Evolutionary conservation across 257 asterid genomes (phyloP).

Genomic region (Galeopsis tetrahit): DNA sequence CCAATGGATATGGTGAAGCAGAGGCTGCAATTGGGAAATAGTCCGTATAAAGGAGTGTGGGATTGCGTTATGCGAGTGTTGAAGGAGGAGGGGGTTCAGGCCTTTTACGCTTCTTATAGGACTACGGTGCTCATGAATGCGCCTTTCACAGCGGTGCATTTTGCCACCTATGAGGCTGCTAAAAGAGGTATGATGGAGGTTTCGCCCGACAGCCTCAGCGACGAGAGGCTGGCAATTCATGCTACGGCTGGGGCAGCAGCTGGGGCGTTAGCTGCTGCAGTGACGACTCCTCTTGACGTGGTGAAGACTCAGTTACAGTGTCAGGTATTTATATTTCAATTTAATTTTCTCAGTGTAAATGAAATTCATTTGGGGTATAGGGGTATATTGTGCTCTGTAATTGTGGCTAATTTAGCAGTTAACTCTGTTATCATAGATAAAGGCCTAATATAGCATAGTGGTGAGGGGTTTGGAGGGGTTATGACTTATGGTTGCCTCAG

Average conservation of each 20-base stretch:
- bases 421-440: neutral
- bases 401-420: no score
- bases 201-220: constrained; percentile 66
- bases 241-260: constrained; percentile 99
- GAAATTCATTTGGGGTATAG: neutral
- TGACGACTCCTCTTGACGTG: constrained; percentile 95
- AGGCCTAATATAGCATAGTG: neutral
- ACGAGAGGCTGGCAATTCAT: constrained; percentile 78
- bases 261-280: constrained; percentile 83
- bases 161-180: constrained; percentile 85
- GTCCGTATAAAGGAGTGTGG: constrained; percentile 80
- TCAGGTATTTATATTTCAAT: constrained; percentile 60
- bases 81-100: constrained; percentile 81
- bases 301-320: constrained; percentile 97
- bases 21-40: constrained; percentile 82
- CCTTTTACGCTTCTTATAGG: constrained; percentile 82
- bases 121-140: constrained; percentile 99
- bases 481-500: neutral
- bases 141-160: constrained; percentile 94
- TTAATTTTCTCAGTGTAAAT: neutral
- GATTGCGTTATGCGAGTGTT: constrained; percentile 79
- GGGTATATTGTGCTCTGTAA: no score
- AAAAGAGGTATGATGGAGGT: constrained; percentile 76
- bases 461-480: neutral
- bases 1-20: constrained; percentile 99